Base-by-base conservation (phyloP, 306 rosid species). In the Dalbergia cochinchinensis region DNA sequence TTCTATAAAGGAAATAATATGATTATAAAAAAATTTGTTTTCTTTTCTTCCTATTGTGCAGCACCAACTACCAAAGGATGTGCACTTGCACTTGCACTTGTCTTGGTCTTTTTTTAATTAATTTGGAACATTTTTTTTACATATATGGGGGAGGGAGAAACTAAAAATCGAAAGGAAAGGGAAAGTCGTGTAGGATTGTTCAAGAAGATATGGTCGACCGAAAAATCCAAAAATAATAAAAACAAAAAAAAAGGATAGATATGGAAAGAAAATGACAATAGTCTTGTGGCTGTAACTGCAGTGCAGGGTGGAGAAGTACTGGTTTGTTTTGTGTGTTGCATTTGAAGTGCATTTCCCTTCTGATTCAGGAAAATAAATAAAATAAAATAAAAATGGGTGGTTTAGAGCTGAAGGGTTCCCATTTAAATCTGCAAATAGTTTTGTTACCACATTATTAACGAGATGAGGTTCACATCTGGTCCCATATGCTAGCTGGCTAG, bases 1-100 rank as follows among this genome's bases (percentile, higher is more conserved):
- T 65, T 83, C 77, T 58, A 71, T 82, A 22, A 58, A 74, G 31
- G 13, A 50, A 50, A 37, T 37, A 37, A 37, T 37, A 37, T 37
- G 5, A 37, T 4, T 4, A 37, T 37, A 37, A 70, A 57, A 39
- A 39, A 53, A 33, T 2, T 14, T 8, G 16, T n/a, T 39, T 37
- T 37, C 5, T n/a, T 4, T 64, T 51, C n/a, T 54, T 69, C 73
- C 35, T 26, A 7, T 55, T 26, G 31, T 73, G 80, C 73, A 71
- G 83, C 31, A 58, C 71, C 86, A 50, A 73, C 83, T 78, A 67
- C 18, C 67, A 66, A 66, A 78, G 60, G 80, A 37, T 31, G 68
- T 16, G 61, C 77, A 78, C 76, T 83, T 37, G 61, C 77, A 78
- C 76, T 83, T 37, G 77, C 44, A 83, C 41, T 69, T 72, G 80